Evolutionary conservation across 768 basidiomycete species (phyloP).

Genomic region (Cytidiella melzeri): DNA sequence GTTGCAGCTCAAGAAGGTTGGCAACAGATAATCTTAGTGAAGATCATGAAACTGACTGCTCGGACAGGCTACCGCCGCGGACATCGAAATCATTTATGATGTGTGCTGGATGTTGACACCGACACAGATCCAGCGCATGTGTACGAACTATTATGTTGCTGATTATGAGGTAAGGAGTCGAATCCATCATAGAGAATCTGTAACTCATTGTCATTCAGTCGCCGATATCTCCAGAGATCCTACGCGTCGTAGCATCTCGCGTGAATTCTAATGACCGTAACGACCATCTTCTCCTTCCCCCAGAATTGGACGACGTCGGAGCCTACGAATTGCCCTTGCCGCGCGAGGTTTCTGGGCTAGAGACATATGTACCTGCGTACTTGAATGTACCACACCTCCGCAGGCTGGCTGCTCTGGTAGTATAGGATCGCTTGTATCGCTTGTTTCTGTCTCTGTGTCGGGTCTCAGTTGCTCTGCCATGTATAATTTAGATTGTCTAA

Average conservation of each 20-base stretch:
- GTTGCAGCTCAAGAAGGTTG: constrained; percentile 92
- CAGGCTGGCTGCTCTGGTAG: constrained; percentile 80
- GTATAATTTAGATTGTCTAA: background rate
- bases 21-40: constrained; percentile 10
- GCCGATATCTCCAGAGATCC: constrained; percentile 94
- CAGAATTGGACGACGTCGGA: constrained; percentile 96
- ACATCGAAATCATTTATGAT: constrained; percentile 98
- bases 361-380: constrained; percentile 93
- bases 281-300: constrained; percentile 92
- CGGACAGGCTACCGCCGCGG: constrained; percentile 77
- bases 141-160: constrained; percentile 97
- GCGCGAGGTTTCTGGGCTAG: constrained; percentile 90
- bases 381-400: constrained; percentile 86
- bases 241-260: constrained; percentile 92
- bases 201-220: constrained; percentile 43
- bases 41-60: constrained; percentile 5
- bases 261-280: constrained; percentile 95
- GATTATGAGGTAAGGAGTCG: constrained; percentile 83
- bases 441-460: constrained; percentile 5
- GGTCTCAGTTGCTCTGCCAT: background rate
- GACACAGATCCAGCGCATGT: constrained; percentile 99
- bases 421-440: constrained; percentile 34
- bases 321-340: constrained; percentile 92
- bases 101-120: constrained; percentile 99
- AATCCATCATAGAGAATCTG: background rate